Percentiles rank a stretch among this genome's conserved stretches.
These are phyloP conservation scores for Ambrosia hybrid DNA, from an alignment of 140 eudicot genomes.

Conservation along the genomic window DNA sequence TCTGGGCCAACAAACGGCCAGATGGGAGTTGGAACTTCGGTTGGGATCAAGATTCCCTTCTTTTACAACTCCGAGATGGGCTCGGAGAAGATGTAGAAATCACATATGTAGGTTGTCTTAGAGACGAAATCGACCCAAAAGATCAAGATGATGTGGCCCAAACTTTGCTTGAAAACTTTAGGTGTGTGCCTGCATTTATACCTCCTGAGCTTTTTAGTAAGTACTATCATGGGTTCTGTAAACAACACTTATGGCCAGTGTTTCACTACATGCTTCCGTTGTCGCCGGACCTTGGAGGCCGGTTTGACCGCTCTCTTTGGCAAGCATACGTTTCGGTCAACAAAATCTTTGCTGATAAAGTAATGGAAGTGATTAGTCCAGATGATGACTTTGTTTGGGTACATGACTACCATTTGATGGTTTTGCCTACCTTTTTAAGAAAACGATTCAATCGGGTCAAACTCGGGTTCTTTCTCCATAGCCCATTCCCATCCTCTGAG, in stretches of 20 bases:
- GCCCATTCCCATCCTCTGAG: not conserved
- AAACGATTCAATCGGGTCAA: not conserved
- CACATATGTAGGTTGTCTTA: not conserved
- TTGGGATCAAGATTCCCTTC: conserved; percentile 95
- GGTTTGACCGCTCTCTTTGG: not conserved
- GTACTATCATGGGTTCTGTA: not conserved
- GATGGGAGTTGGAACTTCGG: conserved; percentile 71
- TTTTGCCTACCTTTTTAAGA: not conserved
- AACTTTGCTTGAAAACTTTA: not conserved
- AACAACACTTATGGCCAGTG: not conserved
- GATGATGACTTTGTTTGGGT: not conserved
- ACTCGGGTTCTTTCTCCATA: not conserved
- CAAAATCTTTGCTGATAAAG: not conserved
- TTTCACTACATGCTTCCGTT: not conserved
- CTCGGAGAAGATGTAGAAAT: conserved; percentile 19
- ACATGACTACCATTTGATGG: not conserved
- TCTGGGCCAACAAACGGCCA: conserved; percentile 46
- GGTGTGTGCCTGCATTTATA: not conserved
- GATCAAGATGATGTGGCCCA: not conserved
- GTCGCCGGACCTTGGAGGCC: not conserved
- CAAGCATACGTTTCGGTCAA: not conserved
- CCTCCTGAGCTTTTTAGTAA: not conserved
- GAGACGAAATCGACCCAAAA: not conserved
- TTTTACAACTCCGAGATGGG: conserved; percentile 79
- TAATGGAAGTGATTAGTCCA: not conserved